phyloP scores from a whole-genome alignment of 345 rosid genomes.

The Citrus australasica region DNA sequence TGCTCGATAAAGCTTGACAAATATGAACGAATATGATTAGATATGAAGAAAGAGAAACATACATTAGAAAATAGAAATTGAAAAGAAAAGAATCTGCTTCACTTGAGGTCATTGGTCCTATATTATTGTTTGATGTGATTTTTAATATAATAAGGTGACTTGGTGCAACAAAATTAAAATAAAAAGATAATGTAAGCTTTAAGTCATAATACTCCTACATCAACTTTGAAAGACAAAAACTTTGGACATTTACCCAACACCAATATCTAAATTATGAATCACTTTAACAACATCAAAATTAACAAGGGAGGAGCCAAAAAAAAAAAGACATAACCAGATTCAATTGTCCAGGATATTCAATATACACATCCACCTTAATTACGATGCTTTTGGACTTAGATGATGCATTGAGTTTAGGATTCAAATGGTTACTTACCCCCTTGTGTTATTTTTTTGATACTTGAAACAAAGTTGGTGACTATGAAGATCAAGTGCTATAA shows the following conservation, averaged over 20 bases:
- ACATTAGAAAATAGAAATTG: background rate
- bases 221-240: conserved; percentile 14
- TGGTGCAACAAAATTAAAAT: background rate
- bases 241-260: conserved; percentile 14
- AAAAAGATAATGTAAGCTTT: conserved; percentile 11
- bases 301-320: background rate
- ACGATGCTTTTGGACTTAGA: background rate
- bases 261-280: conserved; percentile 17
- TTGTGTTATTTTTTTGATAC: background rate
- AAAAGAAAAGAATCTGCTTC: conserved; percentile 18
- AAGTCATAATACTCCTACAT: conserved; percentile 7
- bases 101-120: conserved; percentile 9
- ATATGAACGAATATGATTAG: background rate
- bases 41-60: background rate
- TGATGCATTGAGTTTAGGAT: background rate
- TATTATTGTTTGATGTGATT: conserved; percentile 3
- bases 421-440: background rate
- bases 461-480: background rate
- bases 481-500: conserved; percentile 20
- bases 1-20: conserved; percentile 6
- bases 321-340: background rate
- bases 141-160: conserved; percentile 7
- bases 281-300: conserved; percentile 15
- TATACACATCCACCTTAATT: background rate
- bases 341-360: background rate